Evolutionary conservation across 208 protist genomes (phyloP), one percentile per base, ranked within the genome.

Genomic region (Trypanosoma lewisi): DNA sequence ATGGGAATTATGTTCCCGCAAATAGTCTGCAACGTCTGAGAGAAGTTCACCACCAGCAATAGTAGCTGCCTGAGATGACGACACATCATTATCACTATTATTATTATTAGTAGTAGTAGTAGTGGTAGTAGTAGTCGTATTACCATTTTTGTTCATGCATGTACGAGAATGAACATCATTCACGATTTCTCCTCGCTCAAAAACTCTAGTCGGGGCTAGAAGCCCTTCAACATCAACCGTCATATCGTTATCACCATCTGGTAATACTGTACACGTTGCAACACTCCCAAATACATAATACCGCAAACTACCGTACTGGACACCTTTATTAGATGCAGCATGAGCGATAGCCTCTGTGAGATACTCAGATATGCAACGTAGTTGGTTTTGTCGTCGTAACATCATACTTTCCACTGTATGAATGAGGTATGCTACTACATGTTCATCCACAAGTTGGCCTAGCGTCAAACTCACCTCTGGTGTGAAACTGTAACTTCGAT

Each of bases 161-260:
- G 27, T 45, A 41, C 19, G 27, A 42, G 49, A 27, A 41, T 19
- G 19, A 23, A n/a, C 47, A 53, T 59, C 41, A 47, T 12, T 2
- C 27, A 33, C 12, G 31, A 33, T 25, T 21, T 65, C 37, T 52
- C 33, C 37, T 48, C 33, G 36, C 4, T 50, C 30, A 31, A 52
- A 63, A 17, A 69, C 44, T 55, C 55, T 59, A 30, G 47, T 45
- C 41, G 61, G 45, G 60, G 47, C 37, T 60, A 87, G 55, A 56
- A 94, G 65, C 2, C 87, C 84, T 50, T 91, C 81, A 17, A 94
- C 73, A 67, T 91, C 85, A 30, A 94, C 63, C 25, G 88, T 94
- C 21, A 95, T 65, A 50, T 95, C 88, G 45, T 92, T 95, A 81
- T 95, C 88, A 37, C 88, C 88, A 57, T 92, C 88, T n/a, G 88